These are phyloP conservation scores for Cystofilobasidium capitatum DNA, from an alignment of 768 basidiomycete genomes.

Conservation along the genomic window DNA sequence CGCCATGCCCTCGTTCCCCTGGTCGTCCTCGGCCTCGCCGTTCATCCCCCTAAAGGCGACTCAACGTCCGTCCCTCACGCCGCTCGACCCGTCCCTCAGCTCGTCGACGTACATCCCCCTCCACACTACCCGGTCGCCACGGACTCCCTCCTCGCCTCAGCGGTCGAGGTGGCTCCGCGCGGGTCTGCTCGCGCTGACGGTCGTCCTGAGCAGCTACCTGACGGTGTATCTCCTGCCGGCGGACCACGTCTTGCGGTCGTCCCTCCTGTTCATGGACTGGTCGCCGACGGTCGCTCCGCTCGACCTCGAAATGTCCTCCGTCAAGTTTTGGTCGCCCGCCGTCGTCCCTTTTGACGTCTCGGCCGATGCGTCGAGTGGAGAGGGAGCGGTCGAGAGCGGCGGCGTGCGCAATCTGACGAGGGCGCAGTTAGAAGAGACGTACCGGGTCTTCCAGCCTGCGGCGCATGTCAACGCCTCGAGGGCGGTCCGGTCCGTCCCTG, in stretches of 20 bases:
- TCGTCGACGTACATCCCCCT: no score
- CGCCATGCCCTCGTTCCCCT: neutral
- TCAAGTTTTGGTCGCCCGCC: neutral
- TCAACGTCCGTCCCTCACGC: constrained; percentile 4
- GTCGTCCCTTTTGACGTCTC: neutral
- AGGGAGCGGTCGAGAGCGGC: neutral
- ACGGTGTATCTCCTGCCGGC: neutral
- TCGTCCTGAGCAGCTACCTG: neutral
- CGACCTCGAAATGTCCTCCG: no score
- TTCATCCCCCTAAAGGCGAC: neutral
- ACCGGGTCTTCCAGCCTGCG: neutral
- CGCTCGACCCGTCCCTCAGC: neutral
- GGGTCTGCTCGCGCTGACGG: neutral
- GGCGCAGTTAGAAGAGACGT: neutral
- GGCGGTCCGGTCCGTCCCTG: neutral
- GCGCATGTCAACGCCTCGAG: neutral
- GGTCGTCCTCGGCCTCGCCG: neutral
- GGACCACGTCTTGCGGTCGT: neutral
- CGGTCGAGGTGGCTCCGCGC: neutral
- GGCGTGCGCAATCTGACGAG: neutral
- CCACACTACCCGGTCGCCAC: no score
- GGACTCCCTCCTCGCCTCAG: neutral
- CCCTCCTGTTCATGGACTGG: neutral
- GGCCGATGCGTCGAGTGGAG: no score
- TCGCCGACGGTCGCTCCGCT: neutral